Conservation (phyloP, 352 stramenopile species). For the Phytophthora fragariaefolia region DNA sequence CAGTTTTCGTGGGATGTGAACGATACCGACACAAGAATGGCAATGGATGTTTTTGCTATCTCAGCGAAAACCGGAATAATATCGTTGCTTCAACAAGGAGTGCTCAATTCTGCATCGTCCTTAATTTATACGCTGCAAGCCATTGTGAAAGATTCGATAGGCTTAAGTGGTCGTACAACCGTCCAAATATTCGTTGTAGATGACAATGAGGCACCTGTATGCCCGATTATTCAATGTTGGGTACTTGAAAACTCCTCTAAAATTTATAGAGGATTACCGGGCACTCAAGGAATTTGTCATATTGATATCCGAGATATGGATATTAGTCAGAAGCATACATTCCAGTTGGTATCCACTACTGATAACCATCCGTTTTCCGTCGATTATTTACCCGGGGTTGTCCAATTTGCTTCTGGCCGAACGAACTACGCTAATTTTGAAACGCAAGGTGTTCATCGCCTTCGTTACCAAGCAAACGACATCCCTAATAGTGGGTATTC, state of each 20-base stretch:
- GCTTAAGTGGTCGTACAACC: slow-evolving; percentile 19
- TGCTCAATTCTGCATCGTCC: slow-evolving; percentile 19
- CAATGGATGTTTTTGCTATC: slow-evolving; percentile 23
- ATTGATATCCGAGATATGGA: slow-evolving; percentile 47
- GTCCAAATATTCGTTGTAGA: slow-evolving; percentile 45
- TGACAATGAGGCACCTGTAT: slow-evolving; percentile 60
- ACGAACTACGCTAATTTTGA: slow-evolving; percentile 54
- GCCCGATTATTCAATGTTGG: slow-evolving; percentile 59
- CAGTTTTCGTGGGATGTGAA: slow-evolving; percentile 28
- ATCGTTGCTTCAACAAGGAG: slow-evolving; percentile 13
- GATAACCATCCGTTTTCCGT: slow-evolving; percentile 35
- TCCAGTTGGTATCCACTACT: slow-evolving; percentile 42
- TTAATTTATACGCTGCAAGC: slow-evolving; percentile 8
- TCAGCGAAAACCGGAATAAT: slow-evolving; percentile 21
- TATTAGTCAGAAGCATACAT: slow-evolving; percentile 50
- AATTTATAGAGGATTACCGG: slow-evolving; percentile 42
- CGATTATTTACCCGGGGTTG: slow-evolving; percentile 41
- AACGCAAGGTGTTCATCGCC: slow-evolving; percentile 37
- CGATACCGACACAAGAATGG: neutral
- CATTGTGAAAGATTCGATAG: slow-evolving; percentile 29
- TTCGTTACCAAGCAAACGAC: slow-evolving; percentile 62
- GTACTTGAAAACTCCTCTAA: slow-evolving; percentile 53
- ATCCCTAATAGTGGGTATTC: slow-evolving; percentile 41
- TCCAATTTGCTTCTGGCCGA: slow-evolving; percentile 33
- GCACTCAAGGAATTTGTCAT: slow-evolving; percentile 46